Conservation (phyloP, 352 stramenopile species). For the Globisporangium lucens region DNA sequence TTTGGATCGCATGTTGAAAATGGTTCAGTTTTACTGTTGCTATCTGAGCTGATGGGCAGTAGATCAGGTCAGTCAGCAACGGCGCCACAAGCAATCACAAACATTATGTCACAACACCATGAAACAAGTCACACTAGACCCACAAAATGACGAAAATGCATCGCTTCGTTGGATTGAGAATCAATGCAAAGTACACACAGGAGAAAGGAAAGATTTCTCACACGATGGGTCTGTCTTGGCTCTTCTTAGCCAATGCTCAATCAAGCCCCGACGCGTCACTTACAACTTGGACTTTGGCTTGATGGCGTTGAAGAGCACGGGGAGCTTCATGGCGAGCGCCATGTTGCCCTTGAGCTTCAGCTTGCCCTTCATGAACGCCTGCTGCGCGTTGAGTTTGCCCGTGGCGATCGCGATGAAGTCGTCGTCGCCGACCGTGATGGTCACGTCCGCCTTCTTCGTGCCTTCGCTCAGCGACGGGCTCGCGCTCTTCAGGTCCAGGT, state of each 20-base stretch:
- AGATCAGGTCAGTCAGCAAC: not conserved
- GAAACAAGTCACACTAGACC: not conserved
- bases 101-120: not conserved
- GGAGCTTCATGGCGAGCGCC: constrained; percentile 94
- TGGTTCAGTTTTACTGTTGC: not conserved
- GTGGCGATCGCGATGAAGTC: constrained; percentile 81
- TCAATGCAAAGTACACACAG: not conserved
- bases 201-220: not conserved
- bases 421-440: constrained; percentile 65
- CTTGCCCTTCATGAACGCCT: constrained; percentile 95
- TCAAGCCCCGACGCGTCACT: constrained; percentile 1
- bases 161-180: not conserved
- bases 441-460: constrained; percentile 74
- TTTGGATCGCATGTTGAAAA: not conserved
- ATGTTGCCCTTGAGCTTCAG: constrained; percentile 96
- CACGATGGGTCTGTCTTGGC: not conserved
- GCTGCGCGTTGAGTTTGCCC: constrained; percentile 90
- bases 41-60: not conserved
- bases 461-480: constrained; percentile 51
- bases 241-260: not conserved
- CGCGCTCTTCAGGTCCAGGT: constrained; percentile 74
- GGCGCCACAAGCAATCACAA: not conserved
- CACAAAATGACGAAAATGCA: not conserved
- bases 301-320: constrained; percentile 88
- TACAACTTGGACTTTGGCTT: constrained; percentile 81